Evolutionary conservation across 2,329 filamentous ascomycete species (phyloP), one percentile per base, ranked within the genome.

Genomic region (Phialocephala sp.): DNA sequence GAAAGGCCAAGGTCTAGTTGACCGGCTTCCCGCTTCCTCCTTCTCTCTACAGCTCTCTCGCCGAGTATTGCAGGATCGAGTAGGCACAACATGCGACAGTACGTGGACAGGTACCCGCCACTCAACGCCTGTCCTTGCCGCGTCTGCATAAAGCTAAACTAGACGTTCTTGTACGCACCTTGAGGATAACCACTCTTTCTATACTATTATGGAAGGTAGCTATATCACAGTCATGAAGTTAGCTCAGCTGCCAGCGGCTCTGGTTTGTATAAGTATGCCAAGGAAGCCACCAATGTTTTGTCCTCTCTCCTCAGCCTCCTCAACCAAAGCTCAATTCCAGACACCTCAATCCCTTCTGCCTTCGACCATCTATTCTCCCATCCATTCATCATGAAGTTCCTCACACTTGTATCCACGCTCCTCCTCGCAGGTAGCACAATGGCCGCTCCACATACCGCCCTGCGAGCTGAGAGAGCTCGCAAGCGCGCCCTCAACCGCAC

Each of bases 381-480:
- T n/a, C 12, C 8, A 54, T 27, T 57, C 55, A 57, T 39, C 22
- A 87, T 87, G 85, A 86, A 83, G 79, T 77, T 83, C 77, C 72
- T 80, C 58, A 67, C 79, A 59, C 65, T 77, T 60, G 69, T 79
- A 47, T 70, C 76, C 66, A 73, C 77, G 68, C 72, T 78, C 59
- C 69, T 83, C 54, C 76, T 81, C 64, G 79, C 80, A 60, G 77
- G 77, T 63, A 72, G 77, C 63, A 79, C 78, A 57, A 59, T 82
- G 41, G 83, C 81, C 41, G 81, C 82, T 35, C 84, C 83, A 62
- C 63, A 65, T 27, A 79, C 82, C 43, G 80, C 77, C 18, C 77
- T 78, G 36, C 79, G 78, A 58, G 74, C 75, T 54, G 50, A 18
- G 9, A 12, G 50, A n/a, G 76, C n/a, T 20, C 66, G 69, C 72